Percentiles rank a stretch among this genome's conserved stretches.
phyloP scores from a whole-genome alignment of 2,329 filamentous ascomycete species.

The Fusarium lyarnte region DNA sequence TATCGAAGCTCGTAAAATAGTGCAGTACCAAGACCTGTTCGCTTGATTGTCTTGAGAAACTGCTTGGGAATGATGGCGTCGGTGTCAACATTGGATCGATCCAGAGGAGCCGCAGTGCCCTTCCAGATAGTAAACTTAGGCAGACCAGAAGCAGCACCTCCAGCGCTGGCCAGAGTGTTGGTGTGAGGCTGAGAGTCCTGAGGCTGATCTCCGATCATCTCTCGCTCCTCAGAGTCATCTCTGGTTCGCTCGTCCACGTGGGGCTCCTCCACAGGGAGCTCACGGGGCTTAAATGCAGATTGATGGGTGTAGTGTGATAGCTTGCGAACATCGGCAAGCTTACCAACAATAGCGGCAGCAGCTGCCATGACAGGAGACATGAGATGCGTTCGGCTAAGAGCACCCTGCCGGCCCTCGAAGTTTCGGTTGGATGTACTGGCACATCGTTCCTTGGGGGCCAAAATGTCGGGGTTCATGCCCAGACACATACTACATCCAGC shows the following conservation, averaged over 20 bases:
- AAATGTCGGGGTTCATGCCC: constrained; percentile 98
- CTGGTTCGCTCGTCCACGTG: constrained; percentile 63
- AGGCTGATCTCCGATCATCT: constrained; percentile 65
- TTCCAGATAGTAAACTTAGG: constrained; percentile 85
- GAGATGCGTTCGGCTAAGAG: constrained; percentile 88
- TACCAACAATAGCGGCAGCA: constrained; percentile 87
- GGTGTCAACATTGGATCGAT: constrained; percentile 94
- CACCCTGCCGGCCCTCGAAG: constrained; percentile 96
- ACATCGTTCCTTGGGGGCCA: constrained; percentile 90
- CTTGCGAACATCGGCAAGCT: constrained; percentile 90
- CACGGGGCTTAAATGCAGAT: constrained; percentile 68
- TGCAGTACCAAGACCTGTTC: constrained; percentile 87
- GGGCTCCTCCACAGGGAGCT: constrained; percentile 53
- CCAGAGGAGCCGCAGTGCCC: constrained; percentile 87
- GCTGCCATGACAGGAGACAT: constrained; percentile 99
- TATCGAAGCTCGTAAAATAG: constrained; percentile 89
- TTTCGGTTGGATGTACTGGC: constrained; percentile 97
- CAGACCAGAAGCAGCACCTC: constrained; percentile 68
- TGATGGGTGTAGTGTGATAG: constrained; percentile 70
- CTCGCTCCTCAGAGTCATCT: constrained; percentile 62
- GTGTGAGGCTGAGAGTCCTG: constrained; percentile 72
- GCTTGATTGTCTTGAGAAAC: constrained; percentile 99
- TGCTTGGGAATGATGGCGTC: constrained; percentile 99
- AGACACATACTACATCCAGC: constrained; percentile 99
- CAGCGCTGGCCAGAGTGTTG: constrained; percentile 63